Conservation (phyloP, 2,329 filamentous ascomycete species). For the Trichoderma endophyticum region DNA sequence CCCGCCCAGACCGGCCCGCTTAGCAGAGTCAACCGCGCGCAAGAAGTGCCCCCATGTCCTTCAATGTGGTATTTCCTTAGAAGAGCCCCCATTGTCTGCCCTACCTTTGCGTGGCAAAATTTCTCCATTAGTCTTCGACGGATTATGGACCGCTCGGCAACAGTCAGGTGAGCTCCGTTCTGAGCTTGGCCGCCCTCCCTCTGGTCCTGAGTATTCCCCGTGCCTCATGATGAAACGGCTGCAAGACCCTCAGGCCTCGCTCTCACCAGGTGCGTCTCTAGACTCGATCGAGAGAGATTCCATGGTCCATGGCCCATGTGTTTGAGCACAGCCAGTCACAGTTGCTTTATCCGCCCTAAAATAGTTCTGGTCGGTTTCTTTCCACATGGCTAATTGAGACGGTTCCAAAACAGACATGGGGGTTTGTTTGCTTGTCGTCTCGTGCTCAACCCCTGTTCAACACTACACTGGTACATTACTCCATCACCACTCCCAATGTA, state of each 20-base stretch:
- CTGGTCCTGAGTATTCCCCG: neutral
- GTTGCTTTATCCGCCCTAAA: neutral
- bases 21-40: neutral
- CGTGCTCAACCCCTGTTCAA: neutral
- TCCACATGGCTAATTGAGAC: neutral
- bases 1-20: neutral
- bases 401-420: neutral
- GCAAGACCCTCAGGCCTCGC: slow-evolving; percentile 1
- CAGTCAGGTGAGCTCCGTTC: neutral
- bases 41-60: neutral
- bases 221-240: slow-evolving; percentile 8
- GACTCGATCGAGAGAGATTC: neutral
- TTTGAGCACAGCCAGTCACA: neutral
- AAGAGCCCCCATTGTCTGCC: neutral
- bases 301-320: neutral
- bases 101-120: neutral
- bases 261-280: neutral
- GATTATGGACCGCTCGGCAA: neutral
- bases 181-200: slow-evolving; percentile 13
- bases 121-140: neutral
- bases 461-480: neutral
- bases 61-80: neutral
- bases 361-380: neutral
- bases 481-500: neutral
- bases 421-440: neutral